Conservation (phyloP, 179 eudicot genomes). For the Spinacia oleracea region DNA sequence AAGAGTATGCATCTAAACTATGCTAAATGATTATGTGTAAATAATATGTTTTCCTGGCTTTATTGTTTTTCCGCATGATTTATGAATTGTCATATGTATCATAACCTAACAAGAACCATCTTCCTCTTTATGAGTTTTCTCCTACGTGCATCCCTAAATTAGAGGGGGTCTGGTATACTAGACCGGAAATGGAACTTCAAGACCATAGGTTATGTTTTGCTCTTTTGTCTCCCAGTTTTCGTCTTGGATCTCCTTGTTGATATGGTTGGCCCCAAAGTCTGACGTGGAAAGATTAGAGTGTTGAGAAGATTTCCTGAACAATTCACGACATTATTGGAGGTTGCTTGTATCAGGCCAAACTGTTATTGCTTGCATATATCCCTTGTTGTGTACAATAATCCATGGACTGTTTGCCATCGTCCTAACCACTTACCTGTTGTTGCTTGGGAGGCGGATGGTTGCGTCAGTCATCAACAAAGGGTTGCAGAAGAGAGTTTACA, state of each 20-base stretch:
- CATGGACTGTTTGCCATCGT: slow-evolving; percentile 73
- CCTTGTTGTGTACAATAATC: slow-evolving; percentile 73
- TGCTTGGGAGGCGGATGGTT: slow-evolving; percentile 76
- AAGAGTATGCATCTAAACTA: too few relatives aligned
- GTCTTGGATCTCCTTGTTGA: slow-evolving; percentile 62
- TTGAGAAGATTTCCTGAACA: slow-evolving; percentile 42
- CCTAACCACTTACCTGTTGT: slow-evolving; percentile 61
- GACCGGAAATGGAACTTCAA: slow-evolving; percentile 73
- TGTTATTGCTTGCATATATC: slow-evolving; percentile 71
- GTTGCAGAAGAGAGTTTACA: slow-evolving; percentile 80
- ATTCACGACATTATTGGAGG: slow-evolving; percentile 47
- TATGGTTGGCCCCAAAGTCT: slow-evolving; percentile 52
- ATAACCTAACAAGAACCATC: too few relatives aligned
- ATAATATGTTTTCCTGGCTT: too few relatives aligned
- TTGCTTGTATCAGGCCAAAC: slow-evolving; percentile 33
- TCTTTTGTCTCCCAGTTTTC: slow-evolving; percentile 73
- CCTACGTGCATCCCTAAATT: slow-evolving; percentile 72
- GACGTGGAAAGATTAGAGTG: slow-evolving; percentile 29
- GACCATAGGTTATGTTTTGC: slow-evolving; percentile 61
- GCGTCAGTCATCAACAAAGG: slow-evolving; percentile 82
- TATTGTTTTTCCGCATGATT: too few relatives aligned
- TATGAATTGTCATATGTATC: too few relatives aligned
- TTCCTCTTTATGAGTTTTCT: slow-evolving; percentile 75
- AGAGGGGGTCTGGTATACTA: slow-evolving; percentile 53
- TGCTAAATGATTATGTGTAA: too few relatives aligned